phyloP scores from a whole-genome alignment of 768 basidiomycete species.

The Lactarius akahatsu region DNA sequence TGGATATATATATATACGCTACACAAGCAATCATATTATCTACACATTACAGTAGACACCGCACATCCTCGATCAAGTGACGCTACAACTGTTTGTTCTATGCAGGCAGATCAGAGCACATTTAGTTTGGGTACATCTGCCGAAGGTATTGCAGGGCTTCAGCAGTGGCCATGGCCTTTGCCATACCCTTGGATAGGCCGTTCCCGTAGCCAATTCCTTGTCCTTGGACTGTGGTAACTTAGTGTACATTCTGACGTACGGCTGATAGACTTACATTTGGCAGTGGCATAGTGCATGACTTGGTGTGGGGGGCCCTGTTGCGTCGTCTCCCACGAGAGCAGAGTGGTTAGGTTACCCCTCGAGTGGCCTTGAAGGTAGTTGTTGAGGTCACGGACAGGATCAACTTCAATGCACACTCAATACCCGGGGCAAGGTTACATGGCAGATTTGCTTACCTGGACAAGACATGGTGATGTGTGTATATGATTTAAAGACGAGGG shows the following conservation, averaged over 20 bases:
- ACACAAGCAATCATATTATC: neutral
- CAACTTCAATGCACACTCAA: neutral
- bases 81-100: neutral
- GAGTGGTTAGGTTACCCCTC: conserved; percentile 1
- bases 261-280: conserved; percentile 9
- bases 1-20: neutral
- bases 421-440: neutral
- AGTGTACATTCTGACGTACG: neutral
- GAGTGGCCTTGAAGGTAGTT: conserved; percentile 11
- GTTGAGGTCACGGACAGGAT: conserved; percentile 16
- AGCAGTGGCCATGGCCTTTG: neutral
- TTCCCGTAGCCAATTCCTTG: neutral
- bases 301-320: neutral
- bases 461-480: conserved; percentile 1
- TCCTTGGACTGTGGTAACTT: conserved; percentile 2
- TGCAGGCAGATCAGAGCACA: neutral
- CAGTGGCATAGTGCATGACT: neutral
- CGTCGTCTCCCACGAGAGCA: neutral
- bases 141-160: neutral
- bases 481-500: neutral
- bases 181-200: neutral
- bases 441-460: neutral
- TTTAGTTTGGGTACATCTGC: neutral
- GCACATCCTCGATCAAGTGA: neutral
- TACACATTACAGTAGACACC: neutral